Evolutionary conservation across 1,139 yeast species (phyloP), one percentile per base, ranked within the genome.

Genomic region (Suhomyces atakaporum): DNA sequence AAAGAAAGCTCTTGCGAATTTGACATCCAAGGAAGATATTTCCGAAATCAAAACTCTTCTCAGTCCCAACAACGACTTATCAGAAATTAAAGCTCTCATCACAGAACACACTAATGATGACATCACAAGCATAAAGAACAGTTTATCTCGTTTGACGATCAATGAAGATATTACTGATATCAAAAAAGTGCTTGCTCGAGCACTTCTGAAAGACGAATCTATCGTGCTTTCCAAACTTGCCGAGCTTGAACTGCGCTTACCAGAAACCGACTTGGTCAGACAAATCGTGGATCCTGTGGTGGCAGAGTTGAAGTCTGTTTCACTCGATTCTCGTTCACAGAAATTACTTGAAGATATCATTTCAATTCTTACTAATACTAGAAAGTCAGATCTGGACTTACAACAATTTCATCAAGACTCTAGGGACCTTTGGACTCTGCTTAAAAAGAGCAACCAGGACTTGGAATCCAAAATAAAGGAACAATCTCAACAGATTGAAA

Each of bases 221-320:
- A 16, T 26, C 20, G 30, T 34, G 8, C 24, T 38, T 16, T 22
- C 34, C 7, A 37, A 33, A 16, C 23, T 44, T 9, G 27, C 24
- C 6, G 38, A 31, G 9, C 8, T 44, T 18, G 25, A 44, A 20
- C 15, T 26, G 11, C 19, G 12, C 11, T 25, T 40, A 11, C 47
- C 58, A 35, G 39, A 46, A 39, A 36, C 54, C 27, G 53, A 52
- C 22, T 20, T 51, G n/a, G 47, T 44, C 4, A 35, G 43, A 26
- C 54, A 52, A 24, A 53, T 60, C 5, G 42, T 56, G 3, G 58
- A 56, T 26, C 65, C 64, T 1, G 53, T 61, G 23, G 43, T 59
- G 5, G 51, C 52, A 3, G 62, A 60, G 35, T 44, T 60, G 16
- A 55, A 54, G 29, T 52, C 56, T 1, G 55, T 56, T 1, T 49